phyloP scores from a whole-genome alignment of 495 filamentous ascomycete genomes.

The Echria macrotheca region DNA sequence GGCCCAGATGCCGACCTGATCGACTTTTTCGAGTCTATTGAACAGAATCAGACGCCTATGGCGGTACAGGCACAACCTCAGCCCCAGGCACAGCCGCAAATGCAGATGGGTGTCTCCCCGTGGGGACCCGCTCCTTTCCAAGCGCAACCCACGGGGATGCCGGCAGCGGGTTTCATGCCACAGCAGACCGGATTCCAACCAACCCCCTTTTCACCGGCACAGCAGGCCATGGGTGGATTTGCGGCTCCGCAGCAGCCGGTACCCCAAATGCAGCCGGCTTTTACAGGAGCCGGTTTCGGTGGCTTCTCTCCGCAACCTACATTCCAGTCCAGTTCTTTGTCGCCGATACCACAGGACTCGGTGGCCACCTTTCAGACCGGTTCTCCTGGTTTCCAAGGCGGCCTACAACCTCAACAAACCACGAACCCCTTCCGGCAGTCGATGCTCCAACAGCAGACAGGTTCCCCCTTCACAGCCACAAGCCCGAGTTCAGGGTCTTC shows the following conservation, averaged over 20 bases:
- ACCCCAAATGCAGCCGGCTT: conserved; percentile 41
- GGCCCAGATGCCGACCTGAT: conserved; percentile 79
- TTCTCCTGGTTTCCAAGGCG: conserved; percentile 35
- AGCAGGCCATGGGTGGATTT: conserved; percentile 32
- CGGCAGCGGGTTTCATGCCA: conserved; percentile 48
- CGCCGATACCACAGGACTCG: conserved; percentile 62
- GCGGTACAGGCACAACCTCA: conserved; percentile 37
- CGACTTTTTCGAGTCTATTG: conserved; percentile 97
- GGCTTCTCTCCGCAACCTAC: conserved; percentile 67
- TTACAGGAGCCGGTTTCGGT: conserved; percentile 82
- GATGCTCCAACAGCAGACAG: conserved; percentile 58
- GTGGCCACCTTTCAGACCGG: conserved; percentile 45
- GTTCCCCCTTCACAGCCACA: conserved; percentile 26
- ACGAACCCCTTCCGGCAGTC: conserved; percentile 90
- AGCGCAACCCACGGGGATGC: conserved; percentile 32
- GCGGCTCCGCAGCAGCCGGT: conserved; percentile 38
- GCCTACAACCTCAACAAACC: conserved; percentile 48
- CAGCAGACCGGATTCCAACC: conserved; percentile 45
- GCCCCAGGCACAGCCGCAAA: conserved; percentile 21
- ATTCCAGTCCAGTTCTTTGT: conserved; percentile 49
- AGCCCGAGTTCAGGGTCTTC: conserved; percentile 9
- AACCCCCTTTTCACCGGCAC: conserved; percentile 45
- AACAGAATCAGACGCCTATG: conserved; percentile 81
- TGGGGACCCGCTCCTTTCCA: conserved; percentile 31
- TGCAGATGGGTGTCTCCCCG: conserved; percentile 29